These are phyloP conservation scores for Sporothrix protearum DNA, from an alignment of 2,329 filamentous ascomycete genomes.

Conservation along the genomic window DNA sequence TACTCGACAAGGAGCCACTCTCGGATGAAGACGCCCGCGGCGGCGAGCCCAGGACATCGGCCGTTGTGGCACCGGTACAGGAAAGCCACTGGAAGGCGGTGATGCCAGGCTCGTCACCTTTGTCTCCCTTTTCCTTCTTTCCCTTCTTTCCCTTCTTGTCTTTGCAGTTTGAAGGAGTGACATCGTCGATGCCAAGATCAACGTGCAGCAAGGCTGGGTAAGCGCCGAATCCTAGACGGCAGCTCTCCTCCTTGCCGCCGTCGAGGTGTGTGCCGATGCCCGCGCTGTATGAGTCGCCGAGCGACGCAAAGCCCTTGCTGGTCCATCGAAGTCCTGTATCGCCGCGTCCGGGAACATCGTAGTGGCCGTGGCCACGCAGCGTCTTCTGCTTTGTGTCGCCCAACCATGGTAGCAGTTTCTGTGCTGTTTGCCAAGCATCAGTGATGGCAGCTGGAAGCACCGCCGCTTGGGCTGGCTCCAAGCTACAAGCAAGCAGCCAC, in stretches of 20 bases:
- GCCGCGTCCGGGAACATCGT: constrained; percentile 30
- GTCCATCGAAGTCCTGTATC: constrained; percentile 19
- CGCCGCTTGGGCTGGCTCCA: neutral
- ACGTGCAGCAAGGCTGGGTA: constrained; percentile 41
- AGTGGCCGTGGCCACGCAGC: constrained; percentile 17
- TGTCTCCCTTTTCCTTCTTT: neutral
- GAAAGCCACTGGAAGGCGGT: constrained; percentile 44
- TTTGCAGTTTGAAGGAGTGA: neutral
- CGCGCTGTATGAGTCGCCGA: constrained; percentile 46
- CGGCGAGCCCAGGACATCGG: constrained; percentile 36
- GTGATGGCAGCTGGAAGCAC: neutral
- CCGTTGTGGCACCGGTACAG: constrained; percentile 45
- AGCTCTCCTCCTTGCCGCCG: constrained; percentile 39
- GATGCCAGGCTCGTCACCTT: constrained; percentile 27
- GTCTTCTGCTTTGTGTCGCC: neutral
- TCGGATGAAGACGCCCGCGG: neutral
- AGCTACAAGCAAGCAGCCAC: neutral
- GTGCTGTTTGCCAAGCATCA: neutral
- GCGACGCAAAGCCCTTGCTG: constrained; percentile 38
- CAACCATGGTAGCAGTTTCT: neutral
- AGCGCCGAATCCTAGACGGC: constrained; percentile 42
- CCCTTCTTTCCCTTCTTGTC: neutral
- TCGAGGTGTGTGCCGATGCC: constrained; percentile 47
- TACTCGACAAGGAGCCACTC: constrained; percentile 4
- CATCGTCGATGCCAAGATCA: constrained; percentile 34